These are phyloP conservation scores for Microstegium vimineum DNA, from an alignment of 176 grass and related monocot species.

Conservation along the genomic window DNA sequence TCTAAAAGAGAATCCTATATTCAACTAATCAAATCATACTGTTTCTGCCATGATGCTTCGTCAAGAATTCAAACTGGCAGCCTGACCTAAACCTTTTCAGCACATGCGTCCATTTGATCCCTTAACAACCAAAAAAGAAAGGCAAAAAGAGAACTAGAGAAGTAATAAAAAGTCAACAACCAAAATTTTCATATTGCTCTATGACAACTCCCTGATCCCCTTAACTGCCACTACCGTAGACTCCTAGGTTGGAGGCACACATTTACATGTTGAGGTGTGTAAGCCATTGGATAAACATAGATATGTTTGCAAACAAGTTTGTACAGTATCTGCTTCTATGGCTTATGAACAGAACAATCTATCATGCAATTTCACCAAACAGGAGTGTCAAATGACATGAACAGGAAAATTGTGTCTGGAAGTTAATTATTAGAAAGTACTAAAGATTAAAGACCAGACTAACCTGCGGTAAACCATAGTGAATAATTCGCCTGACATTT, in stretches of 20 bases:
- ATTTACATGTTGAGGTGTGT: conserved; percentile 16
- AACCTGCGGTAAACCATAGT: conserved; percentile 94
- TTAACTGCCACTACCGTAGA: neutral
- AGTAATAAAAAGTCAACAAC: neutral
- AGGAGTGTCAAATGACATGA: neutral
- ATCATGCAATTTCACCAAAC: neutral
- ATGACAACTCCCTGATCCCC: neutral
- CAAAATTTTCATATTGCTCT: neutral
- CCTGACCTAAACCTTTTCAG: neutral
- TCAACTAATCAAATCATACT: neutral
- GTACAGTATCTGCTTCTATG: neutral
- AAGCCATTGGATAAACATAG: neutral
- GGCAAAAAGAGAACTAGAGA: neutral
- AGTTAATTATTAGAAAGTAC: conserved; percentile 6
- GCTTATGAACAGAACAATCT: neutral
- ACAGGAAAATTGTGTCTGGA: neutral
- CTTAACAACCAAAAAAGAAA: neutral
- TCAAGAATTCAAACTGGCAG: neutral
- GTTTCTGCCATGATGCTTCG: neutral
- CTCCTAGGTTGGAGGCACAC: conserved; percentile 10
- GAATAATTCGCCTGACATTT: conserved; percentile 94
- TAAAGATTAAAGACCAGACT: conserved; percentile 20
- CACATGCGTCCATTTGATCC: neutral
- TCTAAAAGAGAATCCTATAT: neutral
- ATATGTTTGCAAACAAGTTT: conserved; percentile 23